Evolutionary conservation across 805 yeast genomes (phyloP).

Genomic region (Pichia phayaonensis): DNA sequence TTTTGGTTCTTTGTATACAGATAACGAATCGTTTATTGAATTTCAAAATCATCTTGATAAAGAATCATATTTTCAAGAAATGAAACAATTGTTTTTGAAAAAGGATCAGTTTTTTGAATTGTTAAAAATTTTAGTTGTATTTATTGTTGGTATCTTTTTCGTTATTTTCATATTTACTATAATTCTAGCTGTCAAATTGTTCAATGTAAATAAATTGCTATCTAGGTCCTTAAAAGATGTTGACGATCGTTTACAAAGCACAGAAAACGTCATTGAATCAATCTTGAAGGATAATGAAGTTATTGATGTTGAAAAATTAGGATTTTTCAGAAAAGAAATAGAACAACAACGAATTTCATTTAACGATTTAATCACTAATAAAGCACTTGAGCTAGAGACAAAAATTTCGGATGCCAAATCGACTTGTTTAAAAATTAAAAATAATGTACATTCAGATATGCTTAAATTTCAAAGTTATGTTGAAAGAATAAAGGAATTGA

Average conservation of each 20-base stretch:
- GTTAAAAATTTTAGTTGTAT: neutral
- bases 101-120: slow-evolving; percentile 4
- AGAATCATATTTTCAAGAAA: slow-evolving; percentile 6
- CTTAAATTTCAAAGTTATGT: neutral
- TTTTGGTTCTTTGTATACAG: neutral
- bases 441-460: slow-evolving; percentile 1
- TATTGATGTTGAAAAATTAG: neutral
- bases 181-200: neutral
- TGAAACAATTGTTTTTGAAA: slow-evolving; percentile 4
- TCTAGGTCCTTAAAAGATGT: neutral
- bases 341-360: slow-evolving; percentile 4
- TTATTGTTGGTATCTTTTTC: neutral
- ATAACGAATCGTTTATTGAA: slow-evolving; percentile 2
- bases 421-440: slow-evolving; percentile 4
- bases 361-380: slow-evolving; percentile 1
- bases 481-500: neutral
- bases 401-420: slow-evolving; percentile 1
- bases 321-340: slow-evolving; percentile 4
- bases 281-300: slow-evolving; percentile 7
- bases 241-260: neutral
- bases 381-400: slow-evolving; percentile 4
- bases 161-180: neutral
- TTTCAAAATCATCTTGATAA: slow-evolving; percentile 4
- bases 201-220: neutral
- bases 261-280: slow-evolving; percentile 11